Evolutionary conservation across 2,329 filamentous ascomycete species (phyloP).

Genomic region (Orbilia brochopaga): DNA sequence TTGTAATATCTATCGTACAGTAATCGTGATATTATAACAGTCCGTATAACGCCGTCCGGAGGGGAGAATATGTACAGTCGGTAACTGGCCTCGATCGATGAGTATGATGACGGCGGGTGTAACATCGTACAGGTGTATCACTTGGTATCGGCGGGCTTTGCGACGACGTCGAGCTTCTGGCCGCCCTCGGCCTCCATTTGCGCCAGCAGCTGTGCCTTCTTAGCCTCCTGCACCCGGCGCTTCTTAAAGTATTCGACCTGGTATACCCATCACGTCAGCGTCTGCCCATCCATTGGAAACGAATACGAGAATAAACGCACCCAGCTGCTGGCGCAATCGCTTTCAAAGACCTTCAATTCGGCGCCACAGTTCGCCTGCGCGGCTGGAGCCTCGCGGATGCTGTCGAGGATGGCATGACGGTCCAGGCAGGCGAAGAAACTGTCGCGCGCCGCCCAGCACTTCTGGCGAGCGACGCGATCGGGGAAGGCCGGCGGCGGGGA

Average conservation of each 20-base stretch:
- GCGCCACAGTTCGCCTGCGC: conserved; percentile 66
- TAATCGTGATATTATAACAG: too few species aligned
- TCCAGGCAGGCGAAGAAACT: conserved; percentile 88
- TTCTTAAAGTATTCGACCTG: conserved; percentile 98
- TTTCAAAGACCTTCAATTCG: conserved; percentile 73
- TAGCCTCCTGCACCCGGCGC: conserved; percentile 87
- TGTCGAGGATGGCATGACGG: conserved; percentile 78
- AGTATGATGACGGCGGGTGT: too few species aligned
- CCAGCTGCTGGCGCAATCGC: conserved; percentile 88
- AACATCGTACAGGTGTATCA: background rate
- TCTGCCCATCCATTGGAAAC: background rate
- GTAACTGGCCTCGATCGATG: too few species aligned
- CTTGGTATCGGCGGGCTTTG: conserved; percentile 52
- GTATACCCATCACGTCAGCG: background rate
- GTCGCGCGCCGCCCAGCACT: conserved; percentile 91
- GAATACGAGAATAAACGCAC: conserved; percentile 63
- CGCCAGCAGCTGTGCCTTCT: conserved; percentile 79
- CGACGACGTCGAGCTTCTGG: conserved; percentile 62
- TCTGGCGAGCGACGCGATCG: conserved; percentile 77
- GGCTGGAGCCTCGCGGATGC: conserved; percentile 66
- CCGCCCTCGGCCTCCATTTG: conserved; percentile 77
- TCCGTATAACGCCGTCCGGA: too few species aligned
- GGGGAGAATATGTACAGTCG: too few species aligned
- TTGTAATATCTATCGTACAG: too few species aligned
- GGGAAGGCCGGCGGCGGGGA: conserved; percentile 71